Evolutionary conservation across 345 rosid genomes (phyloP), one percentile per base, ranked within the genome.

Genomic region (Eucalyptus grandis): DNA sequence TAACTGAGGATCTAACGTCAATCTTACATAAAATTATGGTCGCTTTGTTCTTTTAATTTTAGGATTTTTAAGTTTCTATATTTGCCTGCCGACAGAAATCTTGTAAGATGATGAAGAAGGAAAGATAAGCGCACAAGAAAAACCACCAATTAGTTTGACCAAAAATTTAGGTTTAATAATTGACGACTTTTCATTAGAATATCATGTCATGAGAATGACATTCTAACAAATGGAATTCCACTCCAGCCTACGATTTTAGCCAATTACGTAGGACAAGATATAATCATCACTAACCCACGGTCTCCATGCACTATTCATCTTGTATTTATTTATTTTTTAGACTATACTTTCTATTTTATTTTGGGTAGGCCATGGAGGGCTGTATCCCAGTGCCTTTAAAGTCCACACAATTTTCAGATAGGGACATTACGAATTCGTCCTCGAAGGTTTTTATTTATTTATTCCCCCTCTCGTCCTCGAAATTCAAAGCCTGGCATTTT

Each of bases 121-220:
- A 44, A 43, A 60, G 86, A 17, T 69, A 72, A 44, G 49, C 21
- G 47, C 27, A 37, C 53, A 89, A 65, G 88, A 88, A 90, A 88
- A 50, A 89, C 87, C 90, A 93, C 92, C 92, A 92, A 93, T 89
- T 88, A 90, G 40, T 50, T 90, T 89, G 92, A 92, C 88, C 87
- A 82, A 87, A 44, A 43, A 27, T 31, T 86, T 77, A 40, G 85
- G 47, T 11, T 77, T 77, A 77, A 77, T 77, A 27, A 40, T 77
- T 77, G 85, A 77, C 21, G 85, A 40, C 85, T 77, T 77, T 77
- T 22, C 47, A 40, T 77, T 86, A 86, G 49, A 91, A 31, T 83
- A 86, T 91, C 86, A 88, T 54, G 49, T 26, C n/a, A 14, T 93
- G 95, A 92, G 54, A 96, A 91, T 77, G 95, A 95, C 93, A 89